phyloP scores from a whole-genome alignment of 2,329 filamentous ascomycete genomes.

The Trichoderma aggressivum region DNA sequence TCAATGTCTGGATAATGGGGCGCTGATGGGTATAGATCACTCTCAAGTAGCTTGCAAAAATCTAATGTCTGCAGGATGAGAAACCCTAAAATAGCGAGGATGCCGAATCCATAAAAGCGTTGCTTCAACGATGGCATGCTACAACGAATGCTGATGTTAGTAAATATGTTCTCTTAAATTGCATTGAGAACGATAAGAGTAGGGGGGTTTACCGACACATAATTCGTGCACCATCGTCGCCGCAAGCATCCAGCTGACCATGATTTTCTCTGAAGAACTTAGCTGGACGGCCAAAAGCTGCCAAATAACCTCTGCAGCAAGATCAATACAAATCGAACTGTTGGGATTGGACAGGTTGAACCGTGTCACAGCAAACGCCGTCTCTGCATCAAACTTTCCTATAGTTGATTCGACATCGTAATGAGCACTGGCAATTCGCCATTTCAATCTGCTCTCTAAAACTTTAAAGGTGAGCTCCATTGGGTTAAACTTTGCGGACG shows the following conservation, averaged over 20 bases:
- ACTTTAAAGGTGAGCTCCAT: not conserved
- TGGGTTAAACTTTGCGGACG: not conserved
- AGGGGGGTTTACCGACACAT: slow-evolving; percentile 24
- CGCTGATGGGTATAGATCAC: slow-evolving; percentile 4
- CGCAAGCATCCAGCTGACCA: slow-evolving; percentile 24
- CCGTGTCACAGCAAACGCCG: not conserved
- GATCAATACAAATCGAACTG: not conserved
- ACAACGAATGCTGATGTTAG: not conserved
- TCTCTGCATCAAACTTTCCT: not conserved
- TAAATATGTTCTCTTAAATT: not conserved
- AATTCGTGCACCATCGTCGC: slow-evolving; percentile 29
- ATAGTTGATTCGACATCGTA: not conserved
- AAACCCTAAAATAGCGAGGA: slow-evolving; percentile 22
- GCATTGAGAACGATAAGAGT: not conserved
- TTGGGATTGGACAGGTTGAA: not conserved
- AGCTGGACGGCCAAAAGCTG: slow-evolving; percentile 26
- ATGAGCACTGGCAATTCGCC: slow-evolving; percentile 3
- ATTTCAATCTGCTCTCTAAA: not conserved
- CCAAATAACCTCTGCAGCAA: slow-evolving; percentile 26
- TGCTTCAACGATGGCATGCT: slow-evolving; percentile 24
- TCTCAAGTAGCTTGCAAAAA: slow-evolving; percentile 19
- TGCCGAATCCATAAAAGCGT: slow-evolving; percentile 22
- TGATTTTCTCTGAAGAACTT: slow-evolving; percentile 27
- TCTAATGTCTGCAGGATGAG: not conserved
- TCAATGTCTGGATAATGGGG: slow-evolving; percentile 14